A percentile compares a stretch with the other conserved stretches of the same genome.
Conservation (phyloP, 2,329 filamentous ascomycete genomes). For the Biscogniauxia marginata region DNA sequence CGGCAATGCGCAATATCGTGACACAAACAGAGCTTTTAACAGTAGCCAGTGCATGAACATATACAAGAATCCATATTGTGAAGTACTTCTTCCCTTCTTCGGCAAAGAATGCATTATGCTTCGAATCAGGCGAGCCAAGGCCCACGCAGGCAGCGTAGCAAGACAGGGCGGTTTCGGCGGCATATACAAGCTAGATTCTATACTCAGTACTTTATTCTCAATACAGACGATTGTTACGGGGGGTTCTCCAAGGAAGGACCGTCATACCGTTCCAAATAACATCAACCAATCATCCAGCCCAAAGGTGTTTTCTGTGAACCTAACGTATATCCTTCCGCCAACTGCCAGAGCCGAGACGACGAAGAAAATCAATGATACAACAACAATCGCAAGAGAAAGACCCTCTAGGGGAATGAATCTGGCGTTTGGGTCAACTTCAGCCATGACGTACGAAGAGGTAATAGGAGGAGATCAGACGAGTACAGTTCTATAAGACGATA, state of each 20-base stretch:
- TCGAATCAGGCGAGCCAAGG: conserved; percentile 20
- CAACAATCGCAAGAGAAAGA: conserved; percentile 7
- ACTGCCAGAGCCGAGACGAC: conserved; percentile 12
- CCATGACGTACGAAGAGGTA: neutral
- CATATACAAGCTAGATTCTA: conserved; percentile 11
- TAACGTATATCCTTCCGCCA: conserved; percentile 4
- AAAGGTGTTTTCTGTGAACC: neutral
- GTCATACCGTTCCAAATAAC: neutral
- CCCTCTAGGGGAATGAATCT: conserved; percentile 6
- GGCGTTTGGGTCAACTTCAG: conserved; percentile 5
- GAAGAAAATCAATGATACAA: conserved; percentile 8
- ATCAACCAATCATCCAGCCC: neutral
- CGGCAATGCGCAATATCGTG: conserved; percentile 35
- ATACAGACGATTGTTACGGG: no score
- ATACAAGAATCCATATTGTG: conserved; percentile 29
- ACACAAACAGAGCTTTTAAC: conserved; percentile 37
- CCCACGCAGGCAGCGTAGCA: conserved; percentile 17
- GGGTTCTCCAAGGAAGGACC: no score
- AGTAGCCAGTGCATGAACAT: conserved; percentile 23
- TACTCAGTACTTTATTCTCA: conserved; percentile 3
- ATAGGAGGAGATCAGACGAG: no score
- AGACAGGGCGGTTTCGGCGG: conserved; percentile 10
- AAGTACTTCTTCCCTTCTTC: conserved; percentile 21
- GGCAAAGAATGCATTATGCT: conserved; percentile 24
- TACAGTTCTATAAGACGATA: no score